Evolutionary conservation across 169 alveolate genomes (phyloP).

Genomic region (Plasmodium vinckei): DNA sequence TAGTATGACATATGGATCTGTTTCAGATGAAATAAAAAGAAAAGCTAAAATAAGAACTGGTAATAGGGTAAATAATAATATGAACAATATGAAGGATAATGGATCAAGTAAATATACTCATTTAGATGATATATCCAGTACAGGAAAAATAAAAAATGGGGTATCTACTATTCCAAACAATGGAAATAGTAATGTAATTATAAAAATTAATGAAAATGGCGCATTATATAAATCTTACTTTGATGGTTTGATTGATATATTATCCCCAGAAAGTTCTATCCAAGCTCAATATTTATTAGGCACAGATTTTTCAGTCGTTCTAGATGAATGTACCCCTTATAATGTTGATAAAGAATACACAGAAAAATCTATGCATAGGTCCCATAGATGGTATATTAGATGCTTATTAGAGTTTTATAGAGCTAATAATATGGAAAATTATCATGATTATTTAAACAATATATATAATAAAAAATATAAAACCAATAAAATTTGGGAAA

Average conservation of each 20-base stretch:
- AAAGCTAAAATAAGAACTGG: neutral
- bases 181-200: conserved; percentile 3
- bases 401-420: conserved; percentile 37
- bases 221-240: conserved; percentile 42
- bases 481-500: conserved; percentile 18
- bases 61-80: neutral
- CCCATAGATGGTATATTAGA: conserved; percentile 71
- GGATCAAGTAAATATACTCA: neutral
- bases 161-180: neutral
- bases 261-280: conserved; percentile 62
- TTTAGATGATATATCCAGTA: neutral
- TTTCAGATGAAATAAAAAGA: conserved; percentile 63
- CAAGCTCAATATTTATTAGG: conserved; percentile 63
- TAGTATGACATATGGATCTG: conserved; percentile 81
- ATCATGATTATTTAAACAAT: conserved; percentile 40
- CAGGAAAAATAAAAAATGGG: neutral
- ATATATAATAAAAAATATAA: conserved; percentile 34
- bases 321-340: conserved; percentile 70
- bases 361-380: conserved; percentile 59
- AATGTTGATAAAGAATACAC: conserved; percentile 44
- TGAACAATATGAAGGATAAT: neutral
- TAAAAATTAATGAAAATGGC: conserved; percentile 50
- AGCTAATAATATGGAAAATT: conserved; percentile 48
- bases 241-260: conserved; percentile 39
- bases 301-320: conserved; percentile 43